Evolutionary conservation across 1,139 yeast genomes (phyloP), one percentile per base, ranked within the genome.

Genomic region (Insectozyma bohioensis): DNA sequence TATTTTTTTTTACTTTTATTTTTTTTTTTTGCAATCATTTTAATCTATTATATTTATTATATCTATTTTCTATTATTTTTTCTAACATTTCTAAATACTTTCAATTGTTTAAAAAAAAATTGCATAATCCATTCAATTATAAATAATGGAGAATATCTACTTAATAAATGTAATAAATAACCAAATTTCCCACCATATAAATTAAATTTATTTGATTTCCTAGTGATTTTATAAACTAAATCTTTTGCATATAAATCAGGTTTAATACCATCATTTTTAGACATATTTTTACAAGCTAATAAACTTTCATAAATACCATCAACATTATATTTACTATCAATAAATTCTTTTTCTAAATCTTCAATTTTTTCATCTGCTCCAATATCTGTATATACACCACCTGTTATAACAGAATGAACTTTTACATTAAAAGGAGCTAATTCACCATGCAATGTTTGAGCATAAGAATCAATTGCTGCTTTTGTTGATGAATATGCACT

Each of bases 381-480:
- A 23, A 65, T 59, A 11, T 54, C 61, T 6, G 70, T 63, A 30
- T 63, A 48, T 4, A 66, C 70, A 3, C 66, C 70, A 3, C 72
- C 72, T 5, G 72, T 63, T 20, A 64, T 61, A 4, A 66, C 57
- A 28, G 60, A 51, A 41, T 63, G 63, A 5, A 66, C 72, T 15
- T 46, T 39, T 7, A 61, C 67, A 0, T 61, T 68, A 36, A 61
- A 62, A 0, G 70, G 70, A 33, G 47, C 45, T 59, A 85, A 53
- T 56, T 85, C 95, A 20, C 82, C 51, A 30, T 82, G 75, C 36
- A 85, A 62, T 2, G 72, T 70, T 33, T 74, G 68, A 1, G 86
- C 84, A 52, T 79, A 85, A 39, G 75, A 79, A 49, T 82, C 86
- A 36, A 85, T 75, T 1, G 94, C 94, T 2, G 94, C 87, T 40